Percentiles rank a stretch among this genome's conserved stretches.
Conservation (phyloP, 306 rosid genomes). For the Mucuna pruriens region DNA sequence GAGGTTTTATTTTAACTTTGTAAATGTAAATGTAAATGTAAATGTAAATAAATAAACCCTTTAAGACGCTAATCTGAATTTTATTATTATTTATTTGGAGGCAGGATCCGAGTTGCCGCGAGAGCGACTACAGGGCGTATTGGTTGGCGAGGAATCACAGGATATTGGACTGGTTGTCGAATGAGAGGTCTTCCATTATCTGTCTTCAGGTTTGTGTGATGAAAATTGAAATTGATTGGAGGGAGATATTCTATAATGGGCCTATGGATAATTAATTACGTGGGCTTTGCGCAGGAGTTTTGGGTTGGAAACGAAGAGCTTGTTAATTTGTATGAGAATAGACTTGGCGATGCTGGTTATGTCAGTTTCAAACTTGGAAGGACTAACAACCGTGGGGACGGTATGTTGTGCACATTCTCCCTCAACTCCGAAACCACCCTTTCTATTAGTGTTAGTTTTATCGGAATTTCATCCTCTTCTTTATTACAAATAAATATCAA, state of each 20-base stretch:
- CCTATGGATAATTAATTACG: not conserved
- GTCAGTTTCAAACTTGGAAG: conserved; percentile 81
- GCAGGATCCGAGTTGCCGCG: conserved; percentile 80
- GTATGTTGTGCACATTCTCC: conserved; percentile 47
- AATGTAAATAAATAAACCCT: not conserved
- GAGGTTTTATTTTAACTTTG: conserved; percentile 49
- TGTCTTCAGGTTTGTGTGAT: conserved; percentile 87
- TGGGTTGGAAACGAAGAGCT: conserved; percentile 91
- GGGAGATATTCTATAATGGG: not conserved
- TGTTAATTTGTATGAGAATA: conserved; percentile 76
- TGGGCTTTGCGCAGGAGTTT: conserved; percentile 61
- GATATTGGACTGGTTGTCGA: conserved; percentile 78
- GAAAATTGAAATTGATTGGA: not conserved
- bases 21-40: no score
- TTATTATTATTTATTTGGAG: not conserved
- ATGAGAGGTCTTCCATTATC: conserved; percentile 87
- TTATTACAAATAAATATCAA: not conserved
- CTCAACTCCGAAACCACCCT: not conserved
- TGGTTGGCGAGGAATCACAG: conserved; percentile 89
- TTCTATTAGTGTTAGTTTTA: not conserved
- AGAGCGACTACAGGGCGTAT: conserved; percentile 71
- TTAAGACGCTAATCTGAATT: not conserved
- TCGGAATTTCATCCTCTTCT: not conserved
- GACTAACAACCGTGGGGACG: conserved; percentile 97
- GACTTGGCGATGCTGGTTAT: conserved; percentile 82